phyloP scores from a whole-genome alignment of 805 yeast species.

The Yarrowia hollandica region DNA sequence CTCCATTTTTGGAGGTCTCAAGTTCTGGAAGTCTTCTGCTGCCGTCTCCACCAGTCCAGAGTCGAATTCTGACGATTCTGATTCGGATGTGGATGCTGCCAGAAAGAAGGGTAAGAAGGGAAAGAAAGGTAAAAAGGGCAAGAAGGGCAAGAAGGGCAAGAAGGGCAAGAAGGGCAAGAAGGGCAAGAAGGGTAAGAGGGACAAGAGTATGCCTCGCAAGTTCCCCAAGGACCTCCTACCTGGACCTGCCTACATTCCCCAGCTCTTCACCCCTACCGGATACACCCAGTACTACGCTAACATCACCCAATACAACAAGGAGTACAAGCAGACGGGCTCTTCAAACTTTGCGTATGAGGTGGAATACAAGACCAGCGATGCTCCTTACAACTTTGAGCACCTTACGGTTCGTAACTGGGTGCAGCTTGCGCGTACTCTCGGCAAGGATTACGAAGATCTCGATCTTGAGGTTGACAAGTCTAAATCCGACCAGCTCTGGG shows the following conservation, averaged over 20 bases:
- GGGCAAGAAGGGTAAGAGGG: constrained; percentile 41
- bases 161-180: constrained; percentile 5
- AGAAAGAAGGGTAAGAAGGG: not conserved
- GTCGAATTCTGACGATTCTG: not conserved
- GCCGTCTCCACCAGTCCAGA: not conserved
- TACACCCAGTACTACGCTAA: constrained; percentile 78
- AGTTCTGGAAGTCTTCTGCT: constrained; percentile 1
- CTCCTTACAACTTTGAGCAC: constrained; percentile 53
- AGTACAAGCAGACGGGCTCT: constrained; percentile 40
- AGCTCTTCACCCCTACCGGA: constrained; percentile 68
- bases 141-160: constrained; percentile 7
- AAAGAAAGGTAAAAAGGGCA: constrained; percentile 8
- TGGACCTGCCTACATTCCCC: constrained; percentile 78
- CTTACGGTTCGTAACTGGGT: constrained; percentile 66
- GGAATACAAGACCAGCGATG: constrained; percentile 69
- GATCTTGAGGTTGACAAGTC: constrained; percentile 30
- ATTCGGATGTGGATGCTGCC: constrained; percentile 1
- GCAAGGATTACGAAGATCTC: constrained; percentile 1
- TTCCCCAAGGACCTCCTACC: constrained; percentile 55
- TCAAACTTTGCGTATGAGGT: constrained; percentile 55
- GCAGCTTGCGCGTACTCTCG: constrained; percentile 44
- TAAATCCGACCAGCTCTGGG: constrained; percentile 41
- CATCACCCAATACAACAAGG: constrained; percentile 51
- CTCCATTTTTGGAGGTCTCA: constrained; percentile 31
- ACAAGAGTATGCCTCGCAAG: constrained; percentile 61